Evolutionary conservation across 1,284 basidiomycete species (phyloP).

Genomic region (Limonomyces culmigenus): DNA sequence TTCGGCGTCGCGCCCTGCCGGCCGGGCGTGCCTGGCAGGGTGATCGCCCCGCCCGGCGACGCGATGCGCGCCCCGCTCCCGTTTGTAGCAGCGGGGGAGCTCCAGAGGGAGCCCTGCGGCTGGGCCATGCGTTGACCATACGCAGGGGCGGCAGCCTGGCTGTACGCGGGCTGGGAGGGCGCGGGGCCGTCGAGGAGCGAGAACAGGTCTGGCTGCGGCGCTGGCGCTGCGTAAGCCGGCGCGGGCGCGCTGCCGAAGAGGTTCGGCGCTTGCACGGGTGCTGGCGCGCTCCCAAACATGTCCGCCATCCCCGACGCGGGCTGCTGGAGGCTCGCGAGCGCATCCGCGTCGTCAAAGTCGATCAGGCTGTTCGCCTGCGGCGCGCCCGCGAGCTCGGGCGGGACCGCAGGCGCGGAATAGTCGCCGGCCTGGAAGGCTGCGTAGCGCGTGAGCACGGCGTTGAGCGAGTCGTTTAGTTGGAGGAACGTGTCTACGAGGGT

Average conservation of each 20-base stretch:
- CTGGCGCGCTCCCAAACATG: slow-evolving; percentile 38
- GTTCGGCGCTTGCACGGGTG: slow-evolving; percentile 22
- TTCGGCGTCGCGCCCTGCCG: no score
- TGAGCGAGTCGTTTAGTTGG: slow-evolving; percentile 96
- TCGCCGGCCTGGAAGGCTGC: slow-evolving; percentile 88
- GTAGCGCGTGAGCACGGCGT: slow-evolving; percentile 79
- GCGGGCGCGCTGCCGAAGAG: slow-evolving; percentile 1
- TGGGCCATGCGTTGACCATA: slow-evolving; percentile 3
- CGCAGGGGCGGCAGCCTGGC: neutral
- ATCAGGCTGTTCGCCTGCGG: slow-evolving; percentile 32
- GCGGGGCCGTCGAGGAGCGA: neutral
- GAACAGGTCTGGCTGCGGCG: neutral
- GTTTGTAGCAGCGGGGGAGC: neutral
- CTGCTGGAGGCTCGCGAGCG: slow-evolving; percentile 8
- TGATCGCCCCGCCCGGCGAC: slow-evolving; percentile 26
- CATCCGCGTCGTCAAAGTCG: slow-evolving; percentile 46
- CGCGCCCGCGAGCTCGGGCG: slow-evolving; percentile 29
- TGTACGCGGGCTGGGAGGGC: neutral
- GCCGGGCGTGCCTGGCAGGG: slow-evolving; percentile 33
- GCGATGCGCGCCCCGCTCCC: neutral
- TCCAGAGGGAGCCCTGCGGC: neutral
- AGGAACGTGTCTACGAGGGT: slow-evolving; percentile 63
- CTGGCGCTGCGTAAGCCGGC: slow-evolving; percentile 2
- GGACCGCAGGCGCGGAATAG: slow-evolving; percentile 48
- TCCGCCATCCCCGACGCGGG: slow-evolving; percentile 5